phyloP scores from a whole-genome alignment of 805 yeast genomes.

The Wickerhamiella hasegawae region DNA sequence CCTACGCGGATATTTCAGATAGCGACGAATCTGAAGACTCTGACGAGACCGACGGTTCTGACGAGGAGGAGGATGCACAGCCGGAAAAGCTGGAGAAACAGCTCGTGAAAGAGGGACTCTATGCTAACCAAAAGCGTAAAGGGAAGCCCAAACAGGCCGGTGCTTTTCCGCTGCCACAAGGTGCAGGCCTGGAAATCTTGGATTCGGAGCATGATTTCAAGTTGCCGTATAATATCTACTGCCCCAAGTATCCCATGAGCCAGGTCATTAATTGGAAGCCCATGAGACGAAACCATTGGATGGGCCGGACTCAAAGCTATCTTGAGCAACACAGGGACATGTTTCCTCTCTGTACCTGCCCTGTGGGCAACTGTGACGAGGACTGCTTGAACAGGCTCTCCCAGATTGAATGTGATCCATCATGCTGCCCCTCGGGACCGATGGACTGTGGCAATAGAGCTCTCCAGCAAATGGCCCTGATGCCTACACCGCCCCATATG shows the following conservation, averaged over 20 bases:
- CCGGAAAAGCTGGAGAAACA: background rate
- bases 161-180: background rate
- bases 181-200: background rate
- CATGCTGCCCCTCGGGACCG: constrained; percentile 20
- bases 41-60: too few species aligned
- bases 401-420: constrained; percentile 23
- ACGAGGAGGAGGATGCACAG: too few species aligned
- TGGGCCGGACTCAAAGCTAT: background rate
- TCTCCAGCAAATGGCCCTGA: constrained; percentile 16
- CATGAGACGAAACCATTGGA: constrained; percentile 10
- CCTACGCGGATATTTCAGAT: too few species aligned
- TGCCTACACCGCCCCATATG: constrained; percentile 1
- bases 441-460: constrained; percentile 26
- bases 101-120: background rate
- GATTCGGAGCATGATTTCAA: constrained; percentile 12
- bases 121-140: background rate
- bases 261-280: constrained; percentile 20
- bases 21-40: too few species aligned
- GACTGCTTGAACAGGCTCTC: constrained; percentile 22
- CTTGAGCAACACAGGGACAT: background rate
- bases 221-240: constrained; percentile 23
- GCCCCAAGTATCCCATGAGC: constrained; percentile 19
- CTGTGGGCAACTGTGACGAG: too few species aligned
- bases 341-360: background rate
- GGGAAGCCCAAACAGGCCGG: too few species aligned